Evolutionary conservation across 768 basidiomycete species (phyloP).

Genomic region (Boletus rubescentipes): DNA sequence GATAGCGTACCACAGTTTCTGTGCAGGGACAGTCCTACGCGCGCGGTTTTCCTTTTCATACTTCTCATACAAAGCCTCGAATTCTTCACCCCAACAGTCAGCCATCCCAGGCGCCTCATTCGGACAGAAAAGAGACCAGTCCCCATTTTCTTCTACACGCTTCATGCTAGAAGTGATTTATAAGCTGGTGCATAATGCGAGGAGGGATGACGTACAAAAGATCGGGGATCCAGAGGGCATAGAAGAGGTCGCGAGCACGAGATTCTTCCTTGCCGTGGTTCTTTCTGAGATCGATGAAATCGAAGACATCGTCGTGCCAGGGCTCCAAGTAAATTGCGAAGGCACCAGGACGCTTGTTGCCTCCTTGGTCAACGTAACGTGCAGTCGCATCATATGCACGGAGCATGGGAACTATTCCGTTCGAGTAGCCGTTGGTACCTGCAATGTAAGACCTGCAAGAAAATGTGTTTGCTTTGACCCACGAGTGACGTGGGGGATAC

Average conservation of each 20-base stretch:
- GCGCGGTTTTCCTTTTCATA: conserved; percentile 92
- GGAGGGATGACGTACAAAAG: conserved; percentile 66
- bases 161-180: conserved; percentile 69
- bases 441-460: conserved; percentile 88
- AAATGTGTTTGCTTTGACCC: neutral
- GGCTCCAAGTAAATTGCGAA: conserved; percentile 99
- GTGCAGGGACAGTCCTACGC: conserved; percentile 82
- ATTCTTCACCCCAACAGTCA: conserved; percentile 89
- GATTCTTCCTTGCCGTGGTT: conserved; percentile 99
- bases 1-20: conserved; percentile 98
- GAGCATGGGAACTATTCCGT: conserved; percentile 99
- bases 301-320: conserved; percentile 97
- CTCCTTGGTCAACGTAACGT: conserved; percentile 98
- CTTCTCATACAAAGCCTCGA: conserved; percentile 78
- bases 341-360: conserved; percentile 98
- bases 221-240: conserved; percentile 97
- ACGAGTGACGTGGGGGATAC: neutral
- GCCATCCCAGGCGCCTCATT: conserved; percentile 90
- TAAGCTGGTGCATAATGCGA: neutral
- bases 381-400: conserved; percentile 97
- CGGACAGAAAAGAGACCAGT: conserved; percentile 98
- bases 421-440: conserved; percentile 98
- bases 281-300: conserved; percentile 96
- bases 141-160: conserved; percentile 82
- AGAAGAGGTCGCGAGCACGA: conserved; percentile 95